A percentile compares a stretch with the other conserved stretches of the same genome.
Evolutionary conservation across 129 eudicot species (phyloP).

Genomic region (Flaveria linearis): DNA sequence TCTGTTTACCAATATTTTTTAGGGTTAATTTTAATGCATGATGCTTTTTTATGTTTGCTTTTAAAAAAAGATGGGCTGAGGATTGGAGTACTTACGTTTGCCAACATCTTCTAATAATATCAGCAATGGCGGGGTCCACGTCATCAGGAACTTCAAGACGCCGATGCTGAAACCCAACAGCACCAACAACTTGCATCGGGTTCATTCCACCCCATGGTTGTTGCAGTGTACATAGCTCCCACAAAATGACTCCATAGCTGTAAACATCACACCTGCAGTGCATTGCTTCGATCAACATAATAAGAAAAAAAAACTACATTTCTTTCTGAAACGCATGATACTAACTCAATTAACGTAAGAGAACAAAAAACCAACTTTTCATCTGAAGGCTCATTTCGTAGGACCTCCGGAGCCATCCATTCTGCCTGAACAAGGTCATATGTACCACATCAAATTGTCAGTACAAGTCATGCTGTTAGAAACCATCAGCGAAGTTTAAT

Average conservation of each 20-base stretch:
- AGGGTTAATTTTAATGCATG: neutral
- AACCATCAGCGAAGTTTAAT: neutral
- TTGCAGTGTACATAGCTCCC: slow-evolving; percentile 96
- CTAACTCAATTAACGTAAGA: slow-evolving; percentile 43
- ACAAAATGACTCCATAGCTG: slow-evolving; percentile 87
- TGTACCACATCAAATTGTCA: slow-evolving; percentile 22
- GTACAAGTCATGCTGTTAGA: slow-evolving; percentile 5
- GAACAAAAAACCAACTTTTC: slow-evolving; percentile 63
- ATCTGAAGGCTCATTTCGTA: slow-evolving; percentile 90
- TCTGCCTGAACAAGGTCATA: slow-evolving; percentile 70
- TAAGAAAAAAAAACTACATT: neutral
- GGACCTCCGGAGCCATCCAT: slow-evolving; percentile 99
- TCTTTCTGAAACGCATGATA: neutral
- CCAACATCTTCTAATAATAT: slow-evolving; percentile 81
- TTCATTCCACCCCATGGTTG: slow-evolving; percentile 99
- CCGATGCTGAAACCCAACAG: slow-evolving; percentile 97
- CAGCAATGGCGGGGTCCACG: slow-evolving; percentile 72
- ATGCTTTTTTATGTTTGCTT: slow-evolving; percentile 26
- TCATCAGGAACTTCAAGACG: slow-evolving; percentile 88
- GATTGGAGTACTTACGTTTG: slow-evolving; percentile 68
- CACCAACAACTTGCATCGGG: slow-evolving; percentile 99
- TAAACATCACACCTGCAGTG: slow-evolving; percentile 80
- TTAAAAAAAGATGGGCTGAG: slow-evolving; percentile 5
- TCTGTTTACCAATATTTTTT: neutral
- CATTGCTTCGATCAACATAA: slow-evolving; percentile 8